Percentiles rank a stretch among this genome's conserved stretches.
Evolutionary conservation across 331 rosid genomes (phyloP).

Genomic region (Stylosanthes scabra): DNA sequence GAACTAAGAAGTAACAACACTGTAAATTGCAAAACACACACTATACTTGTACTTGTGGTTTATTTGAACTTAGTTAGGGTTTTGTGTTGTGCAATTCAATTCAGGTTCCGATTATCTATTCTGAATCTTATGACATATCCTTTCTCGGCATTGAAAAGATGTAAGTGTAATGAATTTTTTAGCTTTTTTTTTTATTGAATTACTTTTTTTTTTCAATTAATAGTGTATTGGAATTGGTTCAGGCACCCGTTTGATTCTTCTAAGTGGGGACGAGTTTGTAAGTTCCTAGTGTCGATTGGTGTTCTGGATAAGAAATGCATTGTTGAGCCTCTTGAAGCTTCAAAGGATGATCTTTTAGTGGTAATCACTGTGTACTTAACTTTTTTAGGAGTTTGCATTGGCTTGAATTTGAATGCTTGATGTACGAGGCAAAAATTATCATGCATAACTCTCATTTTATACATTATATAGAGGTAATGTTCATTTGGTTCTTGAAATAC

Average conservation of each 20-base stretch:
- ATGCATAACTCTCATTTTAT: no score
- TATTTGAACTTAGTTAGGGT: conserved; percentile 14
- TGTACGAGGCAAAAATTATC: no score
- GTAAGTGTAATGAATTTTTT: conserved; percentile 47
- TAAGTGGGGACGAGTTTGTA: conserved; percentile 88
- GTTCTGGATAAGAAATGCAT: conserved; percentile 52
- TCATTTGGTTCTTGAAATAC: not conserved
- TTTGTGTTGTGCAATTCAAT: conserved; percentile 17
- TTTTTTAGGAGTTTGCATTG: no score
- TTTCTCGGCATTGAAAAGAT: conserved; percentile 87
- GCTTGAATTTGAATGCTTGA: no score
- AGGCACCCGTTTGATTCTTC: conserved; percentile 97
- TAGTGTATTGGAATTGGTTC: not conserved
- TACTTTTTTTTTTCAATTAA: not conserved
- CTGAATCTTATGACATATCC: conserved; percentile 71
- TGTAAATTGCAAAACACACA: not conserved
- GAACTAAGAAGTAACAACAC: not conserved
- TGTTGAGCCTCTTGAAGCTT: conserved; percentile 89
- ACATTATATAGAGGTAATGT: no score
- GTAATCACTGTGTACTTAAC: conserved; percentile 44
- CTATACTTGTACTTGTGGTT: not conserved
- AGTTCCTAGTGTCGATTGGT: conserved; percentile 58
- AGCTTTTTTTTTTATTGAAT: not conserved
- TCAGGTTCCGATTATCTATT: conserved; percentile 91
- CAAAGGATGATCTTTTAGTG: conserved; percentile 86